Evolutionary conservation across 2,329 filamentous ascomycete genomes (phyloP), one percentile per base, ranked within the genome.

Genomic region (Hymenoscyphus fructigenus): DNA sequence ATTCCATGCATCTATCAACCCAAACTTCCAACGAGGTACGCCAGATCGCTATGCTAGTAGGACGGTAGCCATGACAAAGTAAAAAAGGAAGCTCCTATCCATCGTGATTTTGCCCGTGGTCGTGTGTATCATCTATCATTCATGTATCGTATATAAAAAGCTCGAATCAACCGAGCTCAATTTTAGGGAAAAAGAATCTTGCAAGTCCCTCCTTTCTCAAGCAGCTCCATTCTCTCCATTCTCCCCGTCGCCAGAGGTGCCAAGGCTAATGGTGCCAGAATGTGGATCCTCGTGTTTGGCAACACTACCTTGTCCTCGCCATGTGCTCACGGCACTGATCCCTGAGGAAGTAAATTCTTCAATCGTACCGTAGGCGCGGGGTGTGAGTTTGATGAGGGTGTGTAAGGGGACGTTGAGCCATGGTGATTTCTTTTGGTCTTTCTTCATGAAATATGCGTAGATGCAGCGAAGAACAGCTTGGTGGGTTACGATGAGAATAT

Each of bases 321-420:
- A 99, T 23, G 95, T 99, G 78, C 91, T 96, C 61, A 99, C 95
- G 3, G 95, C 95, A 5, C 93, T 92, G 70, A 99, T 97, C 75
- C 96, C 91, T 7, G 94, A 94, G 76, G 91, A 90, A 75, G 92
- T 91, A 56, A 92, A 85, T 77, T 95, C 87, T 76, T 98, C 92
- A 65, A 96, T 89, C 0, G 95, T 99, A 59, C 91, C 91, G 77
- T 99, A 99, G 7, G 95, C 95, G 67, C 92, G 88, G 1, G 95
- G 95, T 5, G 95, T 98, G 60, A 99, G 84, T 80, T 97, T 97
- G 80, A 99, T 98, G 58, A 99, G 83, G 9, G 92, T 97, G 78
- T 99, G 95, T 67, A 99, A 83, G 6, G 95, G 95, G 9, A 99
- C 95, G 74, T 97, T 94, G 91, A 98, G 97, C 95, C 95, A 99